Evolutionary conservation across 495 filamentous ascomycete species (phyloP).

Genomic region (Penicillium lividum): DNA sequence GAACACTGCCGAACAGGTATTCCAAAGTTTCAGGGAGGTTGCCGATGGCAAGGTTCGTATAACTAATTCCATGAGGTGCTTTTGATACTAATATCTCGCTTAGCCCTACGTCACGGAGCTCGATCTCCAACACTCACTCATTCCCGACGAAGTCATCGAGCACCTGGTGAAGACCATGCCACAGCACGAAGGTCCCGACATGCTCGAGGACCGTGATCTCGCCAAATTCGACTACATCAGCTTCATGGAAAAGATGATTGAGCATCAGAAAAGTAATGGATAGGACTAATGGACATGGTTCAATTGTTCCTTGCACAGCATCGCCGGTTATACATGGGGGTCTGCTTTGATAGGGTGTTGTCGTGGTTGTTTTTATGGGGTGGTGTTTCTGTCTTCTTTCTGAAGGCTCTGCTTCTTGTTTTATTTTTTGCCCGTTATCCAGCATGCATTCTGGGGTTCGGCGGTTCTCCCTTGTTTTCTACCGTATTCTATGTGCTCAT

Average conservation of each 20-base stretch:
- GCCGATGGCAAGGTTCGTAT: constrained; percentile 84
- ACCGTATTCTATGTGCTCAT: constrained; percentile 20
- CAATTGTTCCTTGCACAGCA: constrained; percentile 30
- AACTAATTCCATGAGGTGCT: neutral
- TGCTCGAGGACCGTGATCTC: constrained; percentile 72
- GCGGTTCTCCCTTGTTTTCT: constrained; percentile 25
- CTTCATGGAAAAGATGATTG: constrained; percentile 82
- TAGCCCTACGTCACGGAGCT: constrained; percentile 96
- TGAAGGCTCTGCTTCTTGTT: constrained; percentile 6
- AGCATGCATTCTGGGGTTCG: constrained; percentile 37
- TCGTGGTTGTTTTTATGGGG: constrained; percentile 19
- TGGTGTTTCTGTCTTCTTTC: constrained; percentile 15
- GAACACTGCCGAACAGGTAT: constrained; percentile 96
- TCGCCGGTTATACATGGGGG: constrained; percentile 27
- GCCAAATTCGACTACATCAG: constrained; percentile 88
- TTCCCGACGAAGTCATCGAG: constrained; percentile 94
- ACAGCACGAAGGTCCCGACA: constrained; percentile 71
- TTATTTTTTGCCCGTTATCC: constrained; percentile 23
- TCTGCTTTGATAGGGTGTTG: constrained; percentile 28
- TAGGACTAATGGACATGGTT: constrained; percentile 25
- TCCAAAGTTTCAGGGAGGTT: constrained; percentile 93
- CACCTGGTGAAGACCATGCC: constrained; percentile 88
- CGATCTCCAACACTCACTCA: constrained; percentile 88
- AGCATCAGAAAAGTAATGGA: constrained; percentile 37
- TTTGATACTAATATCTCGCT: constrained; percentile 16